Evolutionary conservation across 2,329 filamentous ascomycete species (phyloP), one percentile per base, ranked within the genome.

Genomic region (Penicillium sp.): DNA sequence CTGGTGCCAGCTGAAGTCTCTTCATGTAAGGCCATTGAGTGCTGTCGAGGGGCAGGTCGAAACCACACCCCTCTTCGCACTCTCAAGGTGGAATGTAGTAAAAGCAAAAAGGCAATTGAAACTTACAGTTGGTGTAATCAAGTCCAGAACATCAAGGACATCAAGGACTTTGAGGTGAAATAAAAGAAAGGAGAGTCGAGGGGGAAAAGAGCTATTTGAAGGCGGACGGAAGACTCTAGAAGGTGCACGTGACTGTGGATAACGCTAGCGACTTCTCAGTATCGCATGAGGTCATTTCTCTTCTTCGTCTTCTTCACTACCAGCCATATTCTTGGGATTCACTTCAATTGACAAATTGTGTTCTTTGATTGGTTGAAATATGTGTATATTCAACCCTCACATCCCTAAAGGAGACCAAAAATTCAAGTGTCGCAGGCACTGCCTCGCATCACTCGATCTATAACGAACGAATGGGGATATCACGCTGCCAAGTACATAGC

Each of bases 1-100:
- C 84, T 86, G 84, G 84, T 87, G 84, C 84, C 84, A 87, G 84
- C 84, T 77, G 65, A 71, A 73, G 71, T 82, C 71, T 86, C 84
- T 85, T 86, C 84, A 83, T 80, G 55, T 60, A 62, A 69, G 63
- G 64, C 48, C 50, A 59, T 43, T 49, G 45, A 46, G 23, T 49
- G 29, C 9, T 21, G 38, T 50, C 25, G 52, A 35, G 59, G 61
- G 38, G 43, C 42, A 57, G 50, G 46, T 56, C 59, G 49, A 25
- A 23, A 53, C 42, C 42, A 43, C 40, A 25, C 19, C 46, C 45
- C 10, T 45, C 33, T 37, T 37, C 25, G 29, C 56, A 50, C 35
- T 45, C 35, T 45, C 38, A 58, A 33, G 45, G 25, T 43, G 41
- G 23, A 23, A 47, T 37, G 49, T 33, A 43, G 47, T 49, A 51